Conservation (phyloP, 306 rosid species). For the Astragalus glycyphyllos region DNA sequence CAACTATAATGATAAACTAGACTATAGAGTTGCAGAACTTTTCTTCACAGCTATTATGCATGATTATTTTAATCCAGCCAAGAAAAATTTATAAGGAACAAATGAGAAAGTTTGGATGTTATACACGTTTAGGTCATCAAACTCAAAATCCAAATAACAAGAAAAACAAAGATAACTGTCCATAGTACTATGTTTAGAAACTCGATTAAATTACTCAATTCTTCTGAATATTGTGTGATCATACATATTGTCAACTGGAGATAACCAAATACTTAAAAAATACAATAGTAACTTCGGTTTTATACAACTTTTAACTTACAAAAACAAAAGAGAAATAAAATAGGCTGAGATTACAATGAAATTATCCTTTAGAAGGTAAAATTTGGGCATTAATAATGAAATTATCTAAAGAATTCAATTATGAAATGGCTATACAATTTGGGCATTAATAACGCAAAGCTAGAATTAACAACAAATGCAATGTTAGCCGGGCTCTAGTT, state of each 20-base stretch:
- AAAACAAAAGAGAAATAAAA: not conserved
- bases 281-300: constrained; percentile 1
- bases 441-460: constrained; percentile 21
- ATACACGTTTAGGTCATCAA: constrained; percentile 8
- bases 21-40: not conserved
- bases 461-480: constrained; percentile 12
- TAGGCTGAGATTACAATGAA: constrained; percentile 2
- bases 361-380: constrained; percentile 34
- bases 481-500: constrained; percentile 3
- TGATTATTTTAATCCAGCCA: constrained; percentile 7
- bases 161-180: constrained; percentile 21
- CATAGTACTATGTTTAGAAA: constrained; percentile 23
- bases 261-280: constrained; percentile 9
- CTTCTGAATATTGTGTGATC: constrained; percentile 22
- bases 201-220: not conserved
- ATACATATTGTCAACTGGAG: not conserved
- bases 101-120: constrained; percentile 15
- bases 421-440: constrained; percentile 18
- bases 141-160: constrained; percentile 15
- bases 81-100: constrained; percentile 14
- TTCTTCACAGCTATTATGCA: constrained; percentile 11
- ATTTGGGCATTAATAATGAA: too few relatives aligned
- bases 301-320: not conserved
- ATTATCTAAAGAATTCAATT: constrained; percentile 8
- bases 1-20: constrained; percentile 3